These are phyloP conservation scores for Aquilaria sinensis DNA, from an alignment of 345 rosid species.

Conservation along the genomic window DNA sequence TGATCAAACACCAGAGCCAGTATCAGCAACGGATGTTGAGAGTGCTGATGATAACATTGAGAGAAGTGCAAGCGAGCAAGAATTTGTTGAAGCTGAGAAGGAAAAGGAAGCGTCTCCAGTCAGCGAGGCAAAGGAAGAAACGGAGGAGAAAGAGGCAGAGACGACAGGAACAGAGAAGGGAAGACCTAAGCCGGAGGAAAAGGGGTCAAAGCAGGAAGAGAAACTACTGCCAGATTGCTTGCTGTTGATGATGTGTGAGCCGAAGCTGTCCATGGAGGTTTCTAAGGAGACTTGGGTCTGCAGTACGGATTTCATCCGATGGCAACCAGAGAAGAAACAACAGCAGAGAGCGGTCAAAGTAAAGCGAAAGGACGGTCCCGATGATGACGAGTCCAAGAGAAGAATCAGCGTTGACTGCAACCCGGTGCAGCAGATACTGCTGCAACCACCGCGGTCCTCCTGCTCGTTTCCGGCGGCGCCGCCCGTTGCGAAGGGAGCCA, in stretches of 20 bases:
- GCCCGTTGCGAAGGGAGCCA: constrained; percentile 16
- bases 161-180: constrained; percentile 32
- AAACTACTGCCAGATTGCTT: constrained; percentile 70
- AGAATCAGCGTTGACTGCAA: constrained; percentile 34
- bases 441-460: constrained; percentile 72
- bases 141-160: constrained; percentile 11
- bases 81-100: constrained; percentile 1
- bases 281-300: constrained; percentile 97
- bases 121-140: constrained; percentile 4
- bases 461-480: constrained; percentile 76
- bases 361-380: constrained; percentile 23
- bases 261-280: constrained; percentile 97
- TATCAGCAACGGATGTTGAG: neutral
- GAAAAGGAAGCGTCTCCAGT: neutral
- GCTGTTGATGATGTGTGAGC: constrained; percentile 91
- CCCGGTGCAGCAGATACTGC: constrained; percentile 8
- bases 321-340: constrained; percentile 47
- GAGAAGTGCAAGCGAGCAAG: constrained; percentile 15
- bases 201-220: constrained; percentile 32
- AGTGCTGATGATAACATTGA: neutral
- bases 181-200: constrained; percentile 24
- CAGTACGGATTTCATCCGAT: constrained; percentile 73
- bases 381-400: constrained; percentile 41
- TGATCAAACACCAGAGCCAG: constrained; percentile 1
- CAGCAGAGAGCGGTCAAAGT: constrained; percentile 19